Evolutionary conservation across 768 basidiomycete genomes (phyloP).

Genomic region (Lactarius hengduanensis): DNA sequence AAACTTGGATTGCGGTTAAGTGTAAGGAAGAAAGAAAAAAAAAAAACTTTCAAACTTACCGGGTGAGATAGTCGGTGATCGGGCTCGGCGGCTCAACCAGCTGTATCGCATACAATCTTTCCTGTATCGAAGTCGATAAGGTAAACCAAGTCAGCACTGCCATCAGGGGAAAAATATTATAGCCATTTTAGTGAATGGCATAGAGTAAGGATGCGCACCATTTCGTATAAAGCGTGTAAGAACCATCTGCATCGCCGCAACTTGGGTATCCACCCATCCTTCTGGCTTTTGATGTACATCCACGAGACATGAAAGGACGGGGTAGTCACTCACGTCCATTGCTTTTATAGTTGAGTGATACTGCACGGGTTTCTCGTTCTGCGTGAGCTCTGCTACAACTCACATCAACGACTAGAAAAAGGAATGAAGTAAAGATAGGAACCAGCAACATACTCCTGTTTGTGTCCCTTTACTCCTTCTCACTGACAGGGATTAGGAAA

Average conservation of each 20-base stretch:
- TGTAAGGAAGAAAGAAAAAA: too few species aligned
- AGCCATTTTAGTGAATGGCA: not conserved
- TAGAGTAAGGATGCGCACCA: constrained; percentile 53
- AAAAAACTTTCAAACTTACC: constrained; percentile 42
- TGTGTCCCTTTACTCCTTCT: too few species aligned
- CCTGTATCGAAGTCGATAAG: constrained; percentile 59
- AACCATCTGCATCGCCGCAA: constrained; percentile 33
- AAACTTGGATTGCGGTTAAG: constrained; percentile 49
- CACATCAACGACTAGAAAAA: not conserved
- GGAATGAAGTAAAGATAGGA: constrained; percentile 21
- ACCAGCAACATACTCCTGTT: constrained; percentile 44
- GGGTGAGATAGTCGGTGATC: constrained; percentile 88
- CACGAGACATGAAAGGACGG: constrained; percentile 33
- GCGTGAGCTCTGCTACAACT: constrained; percentile 51
- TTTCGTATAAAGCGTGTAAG: constrained; percentile 78
- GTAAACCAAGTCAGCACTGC: too few species aligned
- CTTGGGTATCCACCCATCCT: constrained; percentile 80
- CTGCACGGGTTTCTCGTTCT: constrained; percentile 59
- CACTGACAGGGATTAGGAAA: too few species aligned
- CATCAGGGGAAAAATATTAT: too few species aligned
- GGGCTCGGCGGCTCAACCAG: constrained; percentile 86
- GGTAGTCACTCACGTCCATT: constrained; percentile 78
- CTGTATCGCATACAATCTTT: constrained; percentile 69
- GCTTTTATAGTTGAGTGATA: constrained; percentile 78
- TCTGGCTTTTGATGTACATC: constrained; percentile 59